These are phyloP conservation scores for Fennellomyces sp. DNA, from an alignment of 371 early-diverging fungal species.

Conservation along the genomic window DNA sequence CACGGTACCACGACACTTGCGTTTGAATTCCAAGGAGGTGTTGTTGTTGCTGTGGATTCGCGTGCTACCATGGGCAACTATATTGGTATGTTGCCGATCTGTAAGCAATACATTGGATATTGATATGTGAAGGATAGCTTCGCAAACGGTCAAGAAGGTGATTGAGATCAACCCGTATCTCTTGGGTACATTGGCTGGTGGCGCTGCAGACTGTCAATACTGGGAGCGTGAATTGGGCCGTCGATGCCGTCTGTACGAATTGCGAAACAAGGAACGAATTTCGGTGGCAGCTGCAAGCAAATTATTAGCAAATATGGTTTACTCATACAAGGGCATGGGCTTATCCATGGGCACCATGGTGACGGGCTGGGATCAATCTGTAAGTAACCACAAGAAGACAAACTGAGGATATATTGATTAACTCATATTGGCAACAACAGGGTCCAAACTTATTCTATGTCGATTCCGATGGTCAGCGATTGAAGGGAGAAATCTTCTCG, in stretches of 20 bases:
- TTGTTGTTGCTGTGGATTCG: constrained; percentile 99
- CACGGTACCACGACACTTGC: constrained; percentile 99
- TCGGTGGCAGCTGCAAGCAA: constrained; percentile 99
- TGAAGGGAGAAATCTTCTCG: constrained; percentile 94
- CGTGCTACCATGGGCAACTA: constrained; percentile 98
- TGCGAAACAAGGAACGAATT: constrained; percentile 98
- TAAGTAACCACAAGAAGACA: constrained; percentile 22
- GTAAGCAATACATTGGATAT: not conserved
- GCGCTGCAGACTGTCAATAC: constrained; percentile 99
- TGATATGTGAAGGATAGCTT: constrained; percentile 61
- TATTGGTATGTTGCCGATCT: constrained; percentile 70
- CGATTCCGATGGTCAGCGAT: constrained; percentile 95
- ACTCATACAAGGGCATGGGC: constrained; percentile 98
- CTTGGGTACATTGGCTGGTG: constrained; percentile 99
- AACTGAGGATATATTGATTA: not conserved
- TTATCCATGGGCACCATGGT: constrained; percentile 99
- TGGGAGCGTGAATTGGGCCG: constrained; percentile 99
- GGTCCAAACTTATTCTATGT: constrained; percentile 99
- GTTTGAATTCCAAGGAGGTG: constrained; percentile 97
- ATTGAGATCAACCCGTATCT: constrained; percentile 99
- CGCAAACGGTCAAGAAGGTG: constrained; percentile 99
- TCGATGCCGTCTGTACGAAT: constrained; percentile 95
- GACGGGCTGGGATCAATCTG: constrained; percentile 98
- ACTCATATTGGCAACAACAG: constrained; percentile 34
- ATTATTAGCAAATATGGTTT: constrained; percentile 95